Evolutionary conservation across 106 monocot genomes (phyloP).

Genomic region (Acanthochlamys bracteata): DNA sequence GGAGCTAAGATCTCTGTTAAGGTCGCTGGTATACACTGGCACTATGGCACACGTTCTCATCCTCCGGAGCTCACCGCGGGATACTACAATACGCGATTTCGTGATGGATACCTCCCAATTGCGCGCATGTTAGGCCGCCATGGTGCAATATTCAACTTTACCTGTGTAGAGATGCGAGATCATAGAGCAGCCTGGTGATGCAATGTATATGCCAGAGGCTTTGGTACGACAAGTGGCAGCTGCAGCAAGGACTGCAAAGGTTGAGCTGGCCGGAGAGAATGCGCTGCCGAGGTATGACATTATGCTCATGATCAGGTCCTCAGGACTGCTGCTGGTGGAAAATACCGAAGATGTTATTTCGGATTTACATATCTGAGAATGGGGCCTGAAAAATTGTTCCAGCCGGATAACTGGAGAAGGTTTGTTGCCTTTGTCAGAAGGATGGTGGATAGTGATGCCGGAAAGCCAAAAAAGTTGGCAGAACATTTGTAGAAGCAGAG

Average conservation of each 20-base stretch:
- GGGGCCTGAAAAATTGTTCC: slow-evolving; percentile 45
- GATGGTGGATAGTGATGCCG: slow-evolving; percentile 26
- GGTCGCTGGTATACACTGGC: slow-evolving; percentile 94
- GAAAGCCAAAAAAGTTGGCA: slow-evolving; percentile 21
- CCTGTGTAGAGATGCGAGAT: slow-evolving; percentile 82
- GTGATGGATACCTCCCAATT: slow-evolving; percentile 70
- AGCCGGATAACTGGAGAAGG: slow-evolving; percentile 53
- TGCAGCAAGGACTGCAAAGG: slow-evolving; percentile 48
- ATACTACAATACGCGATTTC: slow-evolving; percentile 78
- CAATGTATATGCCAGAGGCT: slow-evolving; percentile 63
- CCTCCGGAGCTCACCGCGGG: slow-evolving; percentile 88
- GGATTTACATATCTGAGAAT: slow-evolving; percentile 83
- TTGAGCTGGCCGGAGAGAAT: slow-evolving; percentile 81
- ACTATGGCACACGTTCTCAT: slow-evolving; percentile 84
- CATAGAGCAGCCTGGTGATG: slow-evolving; percentile 77
- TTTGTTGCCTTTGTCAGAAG: slow-evolving; percentile 66
- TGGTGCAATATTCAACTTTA: slow-evolving; percentile 88
- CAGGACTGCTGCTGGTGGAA: slow-evolving; percentile 21
- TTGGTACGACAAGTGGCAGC: slow-evolving; percentile 65
- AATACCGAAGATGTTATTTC: slow-evolving; percentile 28
- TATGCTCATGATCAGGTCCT: slow-evolving; percentile 59
- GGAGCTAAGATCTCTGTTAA: slow-evolving; percentile 70
- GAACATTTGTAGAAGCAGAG: slow-evolving; percentile 41
- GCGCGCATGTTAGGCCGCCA: slow-evolving; percentile 61
- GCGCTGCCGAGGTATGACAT: slow-evolving; percentile 71